These are phyloP conservation scores for Verticillium dahliae DNA, from an alignment of 2,329 filamentous ascomycete species.

Conservation along the genomic window DNA sequence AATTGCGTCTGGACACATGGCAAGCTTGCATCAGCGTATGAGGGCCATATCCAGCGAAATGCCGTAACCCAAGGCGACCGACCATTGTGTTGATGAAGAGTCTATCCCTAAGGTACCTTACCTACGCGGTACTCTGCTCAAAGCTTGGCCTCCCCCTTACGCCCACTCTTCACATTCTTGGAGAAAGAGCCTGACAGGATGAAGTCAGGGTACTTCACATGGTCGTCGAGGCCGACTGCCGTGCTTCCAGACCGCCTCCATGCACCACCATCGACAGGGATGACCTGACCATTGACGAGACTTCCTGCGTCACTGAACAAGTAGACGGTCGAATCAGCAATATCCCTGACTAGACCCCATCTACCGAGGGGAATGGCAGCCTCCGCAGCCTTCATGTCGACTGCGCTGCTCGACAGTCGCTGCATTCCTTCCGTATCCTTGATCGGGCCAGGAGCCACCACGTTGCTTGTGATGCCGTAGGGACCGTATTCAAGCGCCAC, in stretches of 20 bases:
- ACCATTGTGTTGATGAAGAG: background rate
- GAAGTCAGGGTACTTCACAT: constrained; percentile 48
- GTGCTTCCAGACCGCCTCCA: constrained; percentile 46
- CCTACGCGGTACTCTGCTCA: constrained; percentile 11
- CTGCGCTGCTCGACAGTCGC: constrained; percentile 42
- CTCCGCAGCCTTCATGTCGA: constrained; percentile 23
- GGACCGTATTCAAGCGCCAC: constrained; percentile 88
- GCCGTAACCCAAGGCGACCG: background rate
- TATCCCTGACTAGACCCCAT: constrained; percentile 75
- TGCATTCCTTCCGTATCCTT: constrained; percentile 75
- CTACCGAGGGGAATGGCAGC: constrained; percentile 64
- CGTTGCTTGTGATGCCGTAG: constrained; percentile 77
- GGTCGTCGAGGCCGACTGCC: constrained; percentile 37
- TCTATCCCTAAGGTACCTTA: background rate
- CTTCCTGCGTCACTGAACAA: constrained; percentile 80
- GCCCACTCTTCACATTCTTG: constrained; percentile 22
- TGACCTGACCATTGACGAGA: constrained; percentile 75
- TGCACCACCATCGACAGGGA: constrained; percentile 65
- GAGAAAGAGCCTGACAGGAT: constrained; percentile 27
- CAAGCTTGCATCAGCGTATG: too few relatives aligned
- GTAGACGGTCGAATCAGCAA: constrained; percentile 87
- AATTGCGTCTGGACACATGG: too few relatives aligned
- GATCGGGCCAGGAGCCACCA: constrained; percentile 84
- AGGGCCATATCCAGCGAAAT: background rate
- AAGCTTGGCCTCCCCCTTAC: constrained; percentile 32